A percentile compares a stretch with the other conserved stretches of the same genome.
These are phyloP conservation scores for Petunia hybrid DNA, from an alignment of 305 asterid species.

Conservation along the genomic window DNA sequence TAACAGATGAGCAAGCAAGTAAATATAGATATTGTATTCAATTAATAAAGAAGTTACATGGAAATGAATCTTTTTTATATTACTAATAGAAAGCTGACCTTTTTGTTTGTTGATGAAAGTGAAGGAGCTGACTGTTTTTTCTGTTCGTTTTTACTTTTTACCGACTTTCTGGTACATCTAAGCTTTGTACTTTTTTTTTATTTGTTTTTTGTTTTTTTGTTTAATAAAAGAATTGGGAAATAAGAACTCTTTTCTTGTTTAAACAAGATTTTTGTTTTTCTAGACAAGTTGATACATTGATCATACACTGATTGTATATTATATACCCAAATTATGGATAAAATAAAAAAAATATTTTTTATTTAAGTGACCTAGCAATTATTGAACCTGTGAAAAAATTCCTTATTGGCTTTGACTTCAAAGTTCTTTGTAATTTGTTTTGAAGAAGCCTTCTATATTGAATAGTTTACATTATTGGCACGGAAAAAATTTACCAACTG, in stretches of 20 bases:
- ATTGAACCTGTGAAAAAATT: no score
- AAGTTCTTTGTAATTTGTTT: no score
- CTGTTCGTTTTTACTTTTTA: background rate
- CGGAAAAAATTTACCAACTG: no score
- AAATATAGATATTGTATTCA: background rate
- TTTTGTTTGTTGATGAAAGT: constrained; percentile 1
- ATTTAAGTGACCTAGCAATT: no score
- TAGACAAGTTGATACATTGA: background rate
- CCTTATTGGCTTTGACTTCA: background rate
- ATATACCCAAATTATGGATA: no score
- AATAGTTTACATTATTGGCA: background rate
- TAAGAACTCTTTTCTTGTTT: no score
- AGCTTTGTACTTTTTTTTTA: background rate
- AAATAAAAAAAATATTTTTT: no score
- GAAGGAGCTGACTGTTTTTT: constrained; percentile 20
- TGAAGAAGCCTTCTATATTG: background rate
- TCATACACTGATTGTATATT: no score
- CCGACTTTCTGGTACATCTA: background rate
- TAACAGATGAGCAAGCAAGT: background rate
- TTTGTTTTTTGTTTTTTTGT: background rate
- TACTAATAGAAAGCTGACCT: background rate
- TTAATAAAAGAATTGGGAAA: background rate
- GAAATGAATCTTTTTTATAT: background rate
- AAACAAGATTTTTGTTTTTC: background rate
- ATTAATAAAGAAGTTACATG: background rate